Conservation (phyloP, 2,329 filamentous ascomycete genomes). For the Huntiella abstrusa region DNA sequence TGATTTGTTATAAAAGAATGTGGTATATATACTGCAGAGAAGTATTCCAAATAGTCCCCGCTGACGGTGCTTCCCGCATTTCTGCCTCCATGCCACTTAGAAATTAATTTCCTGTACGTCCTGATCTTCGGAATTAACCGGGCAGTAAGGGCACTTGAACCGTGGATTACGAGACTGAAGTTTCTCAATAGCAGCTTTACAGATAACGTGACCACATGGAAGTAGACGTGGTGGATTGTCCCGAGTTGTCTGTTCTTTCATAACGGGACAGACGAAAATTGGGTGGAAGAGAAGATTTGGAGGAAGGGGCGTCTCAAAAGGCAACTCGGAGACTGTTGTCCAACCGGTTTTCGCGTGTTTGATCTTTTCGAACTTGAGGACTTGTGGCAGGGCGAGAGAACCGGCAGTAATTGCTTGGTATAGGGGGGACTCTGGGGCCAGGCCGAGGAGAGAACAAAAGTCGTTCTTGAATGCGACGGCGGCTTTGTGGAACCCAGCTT, state of each 20-base stretch:
- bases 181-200: conserved; percentile 61
- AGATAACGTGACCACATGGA: conserved; percentile 86
- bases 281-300: conserved; percentile 61
- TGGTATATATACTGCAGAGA: too few species aligned
- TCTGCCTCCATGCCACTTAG: conserved; percentile 17
- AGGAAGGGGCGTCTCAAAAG: conserved; percentile 50
- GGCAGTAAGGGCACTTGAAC: conserved; percentile 96
- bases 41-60: too few species aligned
- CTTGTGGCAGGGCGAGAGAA: conserved; percentile 70
- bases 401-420: conserved; percentile 88
- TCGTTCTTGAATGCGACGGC: conserved; percentile 78
- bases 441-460: conserved; percentile 78
- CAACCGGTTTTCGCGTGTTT: conserved; percentile 87
- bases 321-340: conserved; percentile 80
- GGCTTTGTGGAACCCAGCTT: conserved; percentile 63
- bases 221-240: conserved; percentile 92
- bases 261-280: conserved; percentile 95
- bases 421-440: conserved; percentile 80
- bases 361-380: conserved; percentile 74
- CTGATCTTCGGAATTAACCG: conserved; percentile 56
- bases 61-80: too few species aligned
- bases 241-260: conserved; percentile 89
- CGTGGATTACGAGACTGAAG: conserved; percentile 52
- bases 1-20: too few species aligned
- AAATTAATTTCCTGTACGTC: conserved; percentile 60